A percentile compares a stretch with the other conserved stretches of the same genome.
Evolutionary conservation across 495 filamentous ascomycete genomes (phyloP).

Genomic region (Mytilinidion resinicola): DNA sequence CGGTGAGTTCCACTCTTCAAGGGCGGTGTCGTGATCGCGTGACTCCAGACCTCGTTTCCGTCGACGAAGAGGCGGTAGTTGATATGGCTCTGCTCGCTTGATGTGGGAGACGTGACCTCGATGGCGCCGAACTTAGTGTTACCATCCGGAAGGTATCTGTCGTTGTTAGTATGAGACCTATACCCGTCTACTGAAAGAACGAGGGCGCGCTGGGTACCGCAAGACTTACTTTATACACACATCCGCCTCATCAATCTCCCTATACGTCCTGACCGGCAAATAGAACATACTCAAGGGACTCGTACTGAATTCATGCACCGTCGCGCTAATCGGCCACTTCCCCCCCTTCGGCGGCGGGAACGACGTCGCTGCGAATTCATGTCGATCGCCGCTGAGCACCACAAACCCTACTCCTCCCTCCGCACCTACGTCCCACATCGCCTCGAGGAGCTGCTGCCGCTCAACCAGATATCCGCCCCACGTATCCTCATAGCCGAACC

Average conservation of each 20-base stretch:
- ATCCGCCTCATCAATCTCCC: slow-evolving; percentile 70
- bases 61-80: slow-evolving; percentile 81
- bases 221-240: slow-evolving; percentile 60
- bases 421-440: slow-evolving; percentile 76
- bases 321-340: slow-evolving; percentile 51
- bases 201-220: too few relatives aligned
- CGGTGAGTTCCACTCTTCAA: slow-evolving; percentile 23
- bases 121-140: slow-evolving; percentile 88
- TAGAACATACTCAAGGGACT: slow-evolving; percentile 92
- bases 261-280: slow-evolving; percentile 75
- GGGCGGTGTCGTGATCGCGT: slow-evolving; percentile 35
- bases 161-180: neutral
- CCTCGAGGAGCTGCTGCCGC: slow-evolving; percentile 69
- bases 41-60: slow-evolving; percentile 66
- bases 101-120: slow-evolving; percentile 58
- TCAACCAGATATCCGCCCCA: slow-evolving; percentile 88
- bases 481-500: slow-evolving; percentile 71
- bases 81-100: slow-evolving; percentile 47
- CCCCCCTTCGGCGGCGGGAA: slow-evolving; percentile 63
- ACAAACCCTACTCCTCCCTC: slow-evolving; percentile 70
- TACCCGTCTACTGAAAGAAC: too few relatives aligned
- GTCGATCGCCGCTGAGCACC: slow-evolving; percentile 80
- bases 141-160: slow-evolving; percentile 72
- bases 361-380: slow-evolving; percentile 89
- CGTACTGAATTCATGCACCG: slow-evolving; percentile 80